Evolutionary conservation across 1,284 basidiomycete genomes (phyloP).

Genomic region (Ustilago xerochloae): DNA sequence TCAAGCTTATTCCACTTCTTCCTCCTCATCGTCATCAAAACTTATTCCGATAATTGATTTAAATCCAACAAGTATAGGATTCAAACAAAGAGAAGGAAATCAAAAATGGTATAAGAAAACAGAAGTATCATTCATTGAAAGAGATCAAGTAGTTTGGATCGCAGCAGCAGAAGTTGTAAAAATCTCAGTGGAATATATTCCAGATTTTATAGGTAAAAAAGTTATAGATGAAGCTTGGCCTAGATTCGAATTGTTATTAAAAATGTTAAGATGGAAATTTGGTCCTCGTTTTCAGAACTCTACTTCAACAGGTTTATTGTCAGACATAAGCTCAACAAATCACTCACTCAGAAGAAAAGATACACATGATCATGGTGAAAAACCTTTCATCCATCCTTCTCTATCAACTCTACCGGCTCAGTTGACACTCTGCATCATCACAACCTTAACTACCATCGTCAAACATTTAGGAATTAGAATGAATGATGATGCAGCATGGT

Average conservation of each 20-base stretch:
- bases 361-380: neutral
- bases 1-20: conserved; percentile 10
- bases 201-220: conserved; percentile 53
- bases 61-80: neutral
- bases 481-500: conserved; percentile 34
- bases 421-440: conserved; percentile 29
- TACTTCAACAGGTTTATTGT: neutral
- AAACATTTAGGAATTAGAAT: conserved; percentile 13
- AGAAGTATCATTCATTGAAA: conserved; percentile 34
- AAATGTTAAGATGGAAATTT: conserved; percentile 27
- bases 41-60: conserved; percentile 30
- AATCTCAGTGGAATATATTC: conserved; percentile 24
- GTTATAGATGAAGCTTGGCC: conserved; percentile 62
- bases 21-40: neutral
- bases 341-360: neutral
- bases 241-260: conserved; percentile 42
- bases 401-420: conserved; percentile 15
- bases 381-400: conserved; percentile 33
- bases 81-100: neutral
- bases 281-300: conserved; percentile 7
- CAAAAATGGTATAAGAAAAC: conserved; percentile 9
- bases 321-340: neutral
- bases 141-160: conserved; percentile 53
- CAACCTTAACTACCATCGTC: conserved; percentile 18
- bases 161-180: conserved; percentile 51